A percentile compares a stretch with the other conserved stretches of the same genome.
Evolutionary conservation across 75 land plant genomes (phyloP).

Genomic region (Picea sitchensis): DNA sequence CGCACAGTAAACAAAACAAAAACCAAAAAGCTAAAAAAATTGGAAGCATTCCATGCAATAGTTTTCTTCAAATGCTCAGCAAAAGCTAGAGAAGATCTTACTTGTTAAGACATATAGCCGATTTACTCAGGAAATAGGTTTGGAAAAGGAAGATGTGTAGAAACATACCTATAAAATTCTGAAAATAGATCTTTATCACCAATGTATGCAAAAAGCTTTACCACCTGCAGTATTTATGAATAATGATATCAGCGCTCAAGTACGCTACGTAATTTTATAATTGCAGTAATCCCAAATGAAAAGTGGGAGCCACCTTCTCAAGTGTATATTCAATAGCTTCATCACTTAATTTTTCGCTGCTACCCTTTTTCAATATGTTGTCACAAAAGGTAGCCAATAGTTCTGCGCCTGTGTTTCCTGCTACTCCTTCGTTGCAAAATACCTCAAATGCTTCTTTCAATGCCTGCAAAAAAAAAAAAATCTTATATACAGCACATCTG

Average conservation of each 20-base stretch:
- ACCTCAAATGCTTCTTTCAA: conserved; percentile 53
- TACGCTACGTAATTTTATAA: no score
- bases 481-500: not conserved
- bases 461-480: conserved; percentile 22
- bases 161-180: conserved; percentile 39
- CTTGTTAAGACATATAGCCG: no score
- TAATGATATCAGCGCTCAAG: not conserved
- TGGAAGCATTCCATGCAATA: not conserved
- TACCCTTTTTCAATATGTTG: conserved; percentile 45
- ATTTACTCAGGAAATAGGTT: no score
- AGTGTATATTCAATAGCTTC: conserved; percentile 51
- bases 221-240: conserved; percentile 26
- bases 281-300: not conserved
- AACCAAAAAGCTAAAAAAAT: not conserved
- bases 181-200: conserved; percentile 50
- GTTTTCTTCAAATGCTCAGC: not conserved
- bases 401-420: conserved; percentile 47
- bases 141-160: not conserved
- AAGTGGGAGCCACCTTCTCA: conserved; percentile 26
- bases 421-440: conserved; percentile 48
- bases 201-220: conserved; percentile 49
- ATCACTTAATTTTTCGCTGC: conserved; percentile 47
- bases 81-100: not conserved
- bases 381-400: conserved; percentile 48
- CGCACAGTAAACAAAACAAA: not conserved